A percentile compares a stretch with the other conserved stretches of the same genome.
These are phyloP conservation scores for Toxicodendron radicans DNA, from an alignment of 345 rosid genomes.

Conservation along the genomic window DNA sequence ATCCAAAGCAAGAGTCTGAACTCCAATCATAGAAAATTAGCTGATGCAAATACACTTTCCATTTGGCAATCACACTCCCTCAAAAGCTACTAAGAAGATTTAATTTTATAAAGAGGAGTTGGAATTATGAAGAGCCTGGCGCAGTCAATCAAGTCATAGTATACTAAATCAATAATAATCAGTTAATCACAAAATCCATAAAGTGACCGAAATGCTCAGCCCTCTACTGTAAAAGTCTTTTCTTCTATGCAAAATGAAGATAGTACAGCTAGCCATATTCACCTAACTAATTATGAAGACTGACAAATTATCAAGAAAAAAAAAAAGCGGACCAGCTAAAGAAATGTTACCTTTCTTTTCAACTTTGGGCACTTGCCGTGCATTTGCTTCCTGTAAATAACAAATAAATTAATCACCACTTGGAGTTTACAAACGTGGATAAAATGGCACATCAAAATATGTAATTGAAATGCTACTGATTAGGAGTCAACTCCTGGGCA, in stretches of 20 bases:
- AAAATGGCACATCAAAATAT: neutral
- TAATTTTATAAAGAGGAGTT: neutral
- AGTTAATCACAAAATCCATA: neutral
- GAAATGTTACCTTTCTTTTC: conserved; percentile 44
- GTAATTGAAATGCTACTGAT: too few relatives aligned
- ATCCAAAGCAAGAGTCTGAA: neutral
- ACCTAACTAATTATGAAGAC: neutral
- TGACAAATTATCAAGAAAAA: neutral
- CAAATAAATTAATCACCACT: conserved; percentile 10
- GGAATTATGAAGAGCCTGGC: neutral
- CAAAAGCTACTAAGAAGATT: neutral
- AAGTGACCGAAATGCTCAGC: neutral
- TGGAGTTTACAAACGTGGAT: neutral
- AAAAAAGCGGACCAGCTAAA: neutral
- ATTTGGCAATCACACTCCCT: neutral
- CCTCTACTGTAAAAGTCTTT: neutral
- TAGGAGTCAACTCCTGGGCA: neutral
- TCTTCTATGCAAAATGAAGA: neutral
- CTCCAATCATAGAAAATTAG: neutral
- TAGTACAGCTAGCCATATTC: neutral
- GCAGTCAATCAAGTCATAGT: neutral
- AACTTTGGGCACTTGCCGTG: conserved; percentile 32
- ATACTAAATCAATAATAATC: too few relatives aligned
- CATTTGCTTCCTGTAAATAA: conserved; percentile 44
- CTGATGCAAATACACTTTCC: neutral